Percentiles rank a stretch among this genome's conserved stretches.
Conservation (phyloP, 2,329 filamentous ascomycete species). For the Fusarium pseudonygamai region DNA sequence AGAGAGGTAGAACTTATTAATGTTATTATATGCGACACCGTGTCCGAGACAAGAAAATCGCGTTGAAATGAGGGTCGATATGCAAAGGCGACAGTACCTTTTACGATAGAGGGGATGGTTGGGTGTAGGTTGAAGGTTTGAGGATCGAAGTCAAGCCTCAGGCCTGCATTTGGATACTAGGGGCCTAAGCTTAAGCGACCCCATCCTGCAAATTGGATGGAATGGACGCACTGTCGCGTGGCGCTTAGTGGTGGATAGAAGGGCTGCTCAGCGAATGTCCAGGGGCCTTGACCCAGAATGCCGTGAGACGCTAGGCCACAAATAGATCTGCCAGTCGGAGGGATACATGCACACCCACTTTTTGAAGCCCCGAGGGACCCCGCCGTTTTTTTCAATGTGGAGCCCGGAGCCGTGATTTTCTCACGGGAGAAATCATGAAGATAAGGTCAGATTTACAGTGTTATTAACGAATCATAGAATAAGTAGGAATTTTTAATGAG, state of each 20-base stretch:
- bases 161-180: conserved; percentile 12
- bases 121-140: conserved; percentile 28
- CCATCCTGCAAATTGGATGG: conserved; percentile 28
- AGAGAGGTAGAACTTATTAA: conserved; percentile 6
- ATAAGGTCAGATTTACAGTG: conserved; percentile 1
- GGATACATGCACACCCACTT: conserved; percentile 33
- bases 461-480: background rate
- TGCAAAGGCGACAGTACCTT: conserved; percentile 26
- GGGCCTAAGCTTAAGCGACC: conserved; percentile 21
- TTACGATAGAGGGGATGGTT: conserved; percentile 20
- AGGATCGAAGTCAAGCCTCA: conserved; percentile 25
- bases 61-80: conserved; percentile 16
- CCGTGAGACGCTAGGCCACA: conserved; percentile 33
- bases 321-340: conserved; percentile 1
- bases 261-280: background rate
- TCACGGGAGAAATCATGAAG: conserved; percentile 29
- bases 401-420: conserved; percentile 31
- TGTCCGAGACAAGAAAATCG: background rate
- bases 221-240: conserved; percentile 35
- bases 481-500: background rate
- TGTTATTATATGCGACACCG: background rate
- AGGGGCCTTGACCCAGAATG: conserved; percentile 20
- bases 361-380: conserved; percentile 12
- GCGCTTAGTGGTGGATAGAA: conserved; percentile 27
- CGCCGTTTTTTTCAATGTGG: conserved; percentile 28